Evolutionary conservation across 305 asterid species (phyloP).

Genomic region (Striga hermonthica): DNA sequence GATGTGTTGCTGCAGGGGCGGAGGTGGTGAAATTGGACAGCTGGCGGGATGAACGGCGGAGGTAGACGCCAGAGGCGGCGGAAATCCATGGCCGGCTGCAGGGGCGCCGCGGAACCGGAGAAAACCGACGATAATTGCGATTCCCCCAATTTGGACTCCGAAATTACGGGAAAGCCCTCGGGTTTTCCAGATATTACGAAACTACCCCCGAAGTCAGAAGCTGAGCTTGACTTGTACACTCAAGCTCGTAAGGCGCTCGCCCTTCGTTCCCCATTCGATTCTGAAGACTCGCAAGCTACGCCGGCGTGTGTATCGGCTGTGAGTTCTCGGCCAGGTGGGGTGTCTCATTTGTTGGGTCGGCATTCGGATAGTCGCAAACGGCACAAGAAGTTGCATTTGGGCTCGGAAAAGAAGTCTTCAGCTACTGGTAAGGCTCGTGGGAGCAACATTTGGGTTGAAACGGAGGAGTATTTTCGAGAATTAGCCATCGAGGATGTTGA

Average conservation of each 20-base stretch:
- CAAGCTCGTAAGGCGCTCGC: constrained; percentile 83
- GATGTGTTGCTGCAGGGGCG: constrained; percentile 51
- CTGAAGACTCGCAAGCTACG: constrained; percentile 55
- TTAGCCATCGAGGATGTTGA: constrained; percentile 62
- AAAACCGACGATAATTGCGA: constrained; percentile 38
- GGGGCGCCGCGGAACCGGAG: constrained; percentile 50
- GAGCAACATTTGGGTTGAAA: constrained; percentile 62
- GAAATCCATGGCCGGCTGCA: constrained; percentile 59
- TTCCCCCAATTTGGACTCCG: constrained; percentile 44
- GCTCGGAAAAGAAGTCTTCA: constrained; percentile 61
- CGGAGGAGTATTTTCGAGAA: constrained; percentile 83
- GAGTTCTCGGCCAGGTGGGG: constrained; percentile 57
- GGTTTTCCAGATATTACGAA: constrained; percentile 39
- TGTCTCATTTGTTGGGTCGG: constrained; percentile 58
- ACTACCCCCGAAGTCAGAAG: constrained; percentile 42
- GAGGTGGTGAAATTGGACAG: constrained; percentile 50
- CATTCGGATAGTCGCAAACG: constrained; percentile 71
- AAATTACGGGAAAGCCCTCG: constrained; percentile 68
- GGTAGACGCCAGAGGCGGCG: constrained; percentile 64
- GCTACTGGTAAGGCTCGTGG: constrained; percentile 50
- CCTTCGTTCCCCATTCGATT: constrained; percentile 68
- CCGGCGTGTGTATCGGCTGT: constrained; percentile 40
- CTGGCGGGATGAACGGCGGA: constrained; percentile 59
- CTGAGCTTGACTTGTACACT: constrained; percentile 52
- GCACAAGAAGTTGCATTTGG: constrained; percentile 72